Evolutionary conservation across 2,329 filamentous ascomycete species (phyloP).

Genomic region (Monosporascus ibericus): DNA sequence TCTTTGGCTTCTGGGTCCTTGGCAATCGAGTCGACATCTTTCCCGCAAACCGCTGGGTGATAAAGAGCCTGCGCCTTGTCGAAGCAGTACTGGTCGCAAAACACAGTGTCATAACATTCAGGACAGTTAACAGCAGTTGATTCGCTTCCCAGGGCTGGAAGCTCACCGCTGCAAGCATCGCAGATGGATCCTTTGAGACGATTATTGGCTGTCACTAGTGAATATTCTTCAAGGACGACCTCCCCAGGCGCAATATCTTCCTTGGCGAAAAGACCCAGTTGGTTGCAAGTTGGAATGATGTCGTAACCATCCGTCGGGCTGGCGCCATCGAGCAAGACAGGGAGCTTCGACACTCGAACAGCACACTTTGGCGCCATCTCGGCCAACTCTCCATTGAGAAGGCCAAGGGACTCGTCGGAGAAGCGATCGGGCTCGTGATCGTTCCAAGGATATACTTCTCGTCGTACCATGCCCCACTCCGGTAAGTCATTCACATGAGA

Average conservation of each 20-base stretch:
- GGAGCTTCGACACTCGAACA: conserved; percentile 69
- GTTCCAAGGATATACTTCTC: conserved; percentile 68
- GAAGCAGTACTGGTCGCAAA: conserved; percentile 56
- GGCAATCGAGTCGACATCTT: conserved; percentile 58
- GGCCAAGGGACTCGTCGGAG: conserved; percentile 59
- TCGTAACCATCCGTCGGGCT: conserved; percentile 43
- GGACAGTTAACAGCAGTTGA: conserved; percentile 47
- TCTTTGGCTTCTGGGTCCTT: conserved; percentile 57
- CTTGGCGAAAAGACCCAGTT: conserved; percentile 86
- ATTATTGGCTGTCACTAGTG: conserved; percentile 83
- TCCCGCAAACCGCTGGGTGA: conserved; percentile 60
- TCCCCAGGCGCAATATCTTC: conserved; percentile 73
- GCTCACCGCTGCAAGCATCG: conserved; percentile 75
- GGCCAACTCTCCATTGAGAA: conserved; percentile 65
- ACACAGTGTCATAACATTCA: conserved; percentile 60
- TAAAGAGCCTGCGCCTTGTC: conserved; percentile 53
- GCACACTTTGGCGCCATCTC: conserved; percentile 74
- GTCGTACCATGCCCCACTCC: conserved; percentile 63
- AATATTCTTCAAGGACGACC: conserved; percentile 72
- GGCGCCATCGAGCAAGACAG: conserved; percentile 57
- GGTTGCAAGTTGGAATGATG: conserved; percentile 56
- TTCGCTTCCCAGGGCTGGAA: conserved; percentile 53
- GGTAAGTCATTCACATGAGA: conserved; percentile 54
- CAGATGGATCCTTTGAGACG: conserved; percentile 80
- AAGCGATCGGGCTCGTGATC: conserved; percentile 63